These are phyloP conservation scores for Plantago elongata DNA, from an alignment of 257 asterid genomes.

Conservation along the genomic window DNA sequence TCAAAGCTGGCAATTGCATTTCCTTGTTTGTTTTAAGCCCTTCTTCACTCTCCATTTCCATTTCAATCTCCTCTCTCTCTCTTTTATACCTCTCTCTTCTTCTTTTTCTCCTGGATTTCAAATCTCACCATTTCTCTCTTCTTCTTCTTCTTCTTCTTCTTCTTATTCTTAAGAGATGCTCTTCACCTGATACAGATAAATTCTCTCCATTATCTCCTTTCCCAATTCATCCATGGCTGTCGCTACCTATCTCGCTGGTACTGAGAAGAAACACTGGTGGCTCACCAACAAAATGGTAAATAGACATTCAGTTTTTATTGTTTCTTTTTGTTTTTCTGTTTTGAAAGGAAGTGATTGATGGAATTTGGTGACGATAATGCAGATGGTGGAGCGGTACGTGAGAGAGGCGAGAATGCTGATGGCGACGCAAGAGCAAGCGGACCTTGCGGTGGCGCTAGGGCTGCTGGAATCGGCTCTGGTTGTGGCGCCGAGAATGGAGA, in stretches of 20 bases:
- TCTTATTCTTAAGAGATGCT: slow-evolving; percentile 9
- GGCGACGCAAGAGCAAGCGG: slow-evolving; percentile 59
- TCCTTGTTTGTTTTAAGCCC: slow-evolving; percentile 24
- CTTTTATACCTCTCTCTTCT: slow-evolving; percentile 1
- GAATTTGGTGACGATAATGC: slow-evolving; percentile 14
- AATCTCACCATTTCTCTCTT: neutral
- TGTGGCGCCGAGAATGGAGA: slow-evolving; percentile 74
- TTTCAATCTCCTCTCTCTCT: slow-evolving; percentile 1
- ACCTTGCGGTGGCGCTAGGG: slow-evolving; percentile 59
- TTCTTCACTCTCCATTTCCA: slow-evolving; percentile 10
- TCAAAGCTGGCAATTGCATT: slow-evolving; percentile 68
- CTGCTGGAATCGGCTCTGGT: slow-evolving; percentile 69
- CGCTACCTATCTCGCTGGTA: slow-evolving; percentile 40
- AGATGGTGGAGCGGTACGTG: slow-evolving; percentile 81
- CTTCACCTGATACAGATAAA: neutral
- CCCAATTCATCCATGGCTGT: slow-evolving; percentile 56
- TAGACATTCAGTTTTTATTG: neutral
- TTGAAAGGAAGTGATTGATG: neutral
- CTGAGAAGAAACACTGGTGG: slow-evolving; percentile 94
- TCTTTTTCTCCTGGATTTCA: slow-evolving; percentile 25
- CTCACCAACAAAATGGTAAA: slow-evolving; percentile 70
- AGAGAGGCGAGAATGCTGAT: slow-evolving; percentile 70
- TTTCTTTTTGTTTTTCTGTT: neutral
- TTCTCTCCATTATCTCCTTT: neutral
- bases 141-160: slow-evolving; percentile 14